Evolutionary conservation across 208 protist species (phyloP).

Genomic region (Naegleria lovaniensis): DNA sequence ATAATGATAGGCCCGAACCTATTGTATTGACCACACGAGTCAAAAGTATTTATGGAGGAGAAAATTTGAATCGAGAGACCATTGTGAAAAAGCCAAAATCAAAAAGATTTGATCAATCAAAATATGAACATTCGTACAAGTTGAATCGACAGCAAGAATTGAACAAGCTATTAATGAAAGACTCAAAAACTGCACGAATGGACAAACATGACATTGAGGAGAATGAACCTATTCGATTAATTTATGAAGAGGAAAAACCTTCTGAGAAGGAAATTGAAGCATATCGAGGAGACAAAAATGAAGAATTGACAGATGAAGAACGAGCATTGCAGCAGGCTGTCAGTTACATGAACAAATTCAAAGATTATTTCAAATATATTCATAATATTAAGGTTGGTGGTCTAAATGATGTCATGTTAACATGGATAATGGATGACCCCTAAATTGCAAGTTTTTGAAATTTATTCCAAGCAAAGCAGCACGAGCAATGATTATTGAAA

Average conservation of each 20-base stretch:
- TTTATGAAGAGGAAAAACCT: constrained; percentile 25
- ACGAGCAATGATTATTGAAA: background rate
- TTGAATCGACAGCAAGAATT: background rate
- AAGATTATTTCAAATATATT: constrained; percentile 17
- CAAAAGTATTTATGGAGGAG: background rate
- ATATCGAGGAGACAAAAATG: constrained; percentile 14
- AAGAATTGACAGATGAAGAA: constrained; percentile 26
- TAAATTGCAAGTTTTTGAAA: background rate
- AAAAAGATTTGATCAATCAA: constrained; percentile 21
- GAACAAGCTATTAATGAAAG: background rate
- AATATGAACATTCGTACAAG: background rate
- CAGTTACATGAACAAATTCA: background rate
- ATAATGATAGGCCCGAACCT: background rate
- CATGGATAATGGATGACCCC: too few species aligned
- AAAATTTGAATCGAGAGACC: background rate
- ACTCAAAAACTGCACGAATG: background rate
- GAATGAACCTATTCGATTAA: background rate
- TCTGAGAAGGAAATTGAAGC: constrained; percentile 4
- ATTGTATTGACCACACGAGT: background rate
- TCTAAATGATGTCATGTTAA: background rate
- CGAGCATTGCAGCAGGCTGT: background rate
- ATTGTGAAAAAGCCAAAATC: background rate
- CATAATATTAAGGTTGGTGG: background rate
- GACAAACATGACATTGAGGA: background rate
- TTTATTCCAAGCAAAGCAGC: constrained; percentile 16